phyloP scores from a whole-genome alignment of 2,329 filamentous ascomycete species.

The Aspergillus sp. region DNA sequence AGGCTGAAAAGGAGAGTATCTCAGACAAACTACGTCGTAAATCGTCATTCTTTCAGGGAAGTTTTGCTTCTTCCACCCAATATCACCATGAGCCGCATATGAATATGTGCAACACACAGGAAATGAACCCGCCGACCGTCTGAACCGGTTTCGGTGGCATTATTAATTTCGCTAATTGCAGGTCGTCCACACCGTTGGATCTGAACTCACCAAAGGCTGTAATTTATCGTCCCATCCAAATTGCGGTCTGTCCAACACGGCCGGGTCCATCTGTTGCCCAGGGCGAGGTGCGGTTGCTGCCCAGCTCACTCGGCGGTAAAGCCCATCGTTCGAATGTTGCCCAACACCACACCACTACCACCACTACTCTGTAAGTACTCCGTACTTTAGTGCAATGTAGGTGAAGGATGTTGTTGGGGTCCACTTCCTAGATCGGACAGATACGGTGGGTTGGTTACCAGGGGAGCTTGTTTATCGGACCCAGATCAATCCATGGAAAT shows the following conservation, averaged over 20 bases:
- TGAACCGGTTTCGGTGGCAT: background rate
- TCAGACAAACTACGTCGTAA: no score
- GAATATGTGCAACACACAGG: background rate
- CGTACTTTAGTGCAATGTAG: no score
- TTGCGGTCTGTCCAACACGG: slow-evolving; percentile 20
- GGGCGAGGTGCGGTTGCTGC: slow-evolving; percentile 28
- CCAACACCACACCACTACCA: slow-evolving; percentile 16
- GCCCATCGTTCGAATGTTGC: slow-evolving; percentile 27
- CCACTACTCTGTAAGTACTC: no score
- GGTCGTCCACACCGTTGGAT: background rate
- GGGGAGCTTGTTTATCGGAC: slow-evolving; percentile 10
- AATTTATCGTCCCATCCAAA: slow-evolving; percentile 3
- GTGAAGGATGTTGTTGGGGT: background rate
- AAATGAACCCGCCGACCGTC: background rate
- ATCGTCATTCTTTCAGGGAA: no score
- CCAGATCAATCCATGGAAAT: slow-evolving; percentile 6
- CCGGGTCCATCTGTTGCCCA: slow-evolving; percentile 5
- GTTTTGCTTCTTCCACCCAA: background rate
- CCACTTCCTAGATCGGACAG: slow-evolving; percentile 7
- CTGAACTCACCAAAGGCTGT: no score
- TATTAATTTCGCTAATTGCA: background rate
- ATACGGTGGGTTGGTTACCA: background rate
- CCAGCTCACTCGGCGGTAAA: slow-evolving; percentile 35
- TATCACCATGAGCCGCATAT: background rate
- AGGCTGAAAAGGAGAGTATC: no score